Evolutionary conservation across 2,329 filamentous ascomycete species (phyloP), one percentile per base, ranked within the genome.

Genomic region (Penicillium corylophilum): DNA sequence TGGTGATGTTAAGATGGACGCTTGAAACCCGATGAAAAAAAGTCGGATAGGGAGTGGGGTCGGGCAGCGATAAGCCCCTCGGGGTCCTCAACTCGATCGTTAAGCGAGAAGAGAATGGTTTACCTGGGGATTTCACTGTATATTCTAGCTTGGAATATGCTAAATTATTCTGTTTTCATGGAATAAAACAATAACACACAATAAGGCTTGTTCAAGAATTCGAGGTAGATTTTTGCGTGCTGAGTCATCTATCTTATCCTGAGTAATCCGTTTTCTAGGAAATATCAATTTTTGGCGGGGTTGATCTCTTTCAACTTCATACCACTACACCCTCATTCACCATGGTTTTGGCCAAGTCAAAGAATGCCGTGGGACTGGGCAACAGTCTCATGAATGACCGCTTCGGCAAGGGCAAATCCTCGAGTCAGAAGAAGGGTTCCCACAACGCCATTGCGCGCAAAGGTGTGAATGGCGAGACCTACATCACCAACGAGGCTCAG

Each of bases 321-420:
- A 53, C 24, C 52, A 54, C 48, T 35, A 39, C 46, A 53, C 16
- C 43, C 48, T 44, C 50, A 55, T 60, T 55, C 71, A 78, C 61
- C 38, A 89, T 89, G 86, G 84, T 86, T 65, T 76, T 89, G 66
- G 85, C 94, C 74, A 99, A 97, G 78, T 96, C 91, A 61, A 97
- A 96, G 74, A 95, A 92, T 75, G 82, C 86, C 66, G 90, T 96
- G 66, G 94, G 94, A 72, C 85, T 99, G 77, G 94, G 94, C 71
- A 96, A 96, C 78, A 86, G 88, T 77, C 84, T 99, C 71, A 99
- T 99, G 94, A 97, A 97, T 72, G 94, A 97, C 77, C 88, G 93
- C 52, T 96, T 97, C 74, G 90, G 92, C 68, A 95, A 94, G 76
- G 89, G 90, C 66, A 96, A 95, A 74, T 89, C 90, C 60, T 71